Conservation (phyloP, 768 basidiomycete species). For the Kwoniella newhampshirensis region DNA sequence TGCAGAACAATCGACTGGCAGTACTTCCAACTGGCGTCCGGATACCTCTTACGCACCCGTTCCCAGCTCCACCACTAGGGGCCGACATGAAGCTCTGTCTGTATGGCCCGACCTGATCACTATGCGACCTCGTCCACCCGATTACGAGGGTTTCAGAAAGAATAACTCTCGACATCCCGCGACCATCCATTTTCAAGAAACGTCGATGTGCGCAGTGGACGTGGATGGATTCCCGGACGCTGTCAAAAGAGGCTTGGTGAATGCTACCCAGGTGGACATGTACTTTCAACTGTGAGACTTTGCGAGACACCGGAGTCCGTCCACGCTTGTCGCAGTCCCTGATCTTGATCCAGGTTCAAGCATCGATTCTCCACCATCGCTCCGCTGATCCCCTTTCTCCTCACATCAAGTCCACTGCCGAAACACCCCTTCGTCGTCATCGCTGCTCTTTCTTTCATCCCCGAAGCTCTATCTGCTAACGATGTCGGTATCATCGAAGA, state of each 20-base stretch:
- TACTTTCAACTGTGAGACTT: constrained; percentile 28
- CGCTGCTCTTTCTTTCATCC: constrained; percentile 20
- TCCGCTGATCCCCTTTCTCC: constrained; percentile 29
- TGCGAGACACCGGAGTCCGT: background rate
- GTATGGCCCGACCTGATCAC: too few species aligned
- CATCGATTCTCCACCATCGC: constrained; percentile 27
- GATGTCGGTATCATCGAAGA: constrained; percentile 19
- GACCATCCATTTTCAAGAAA: constrained; percentile 15
- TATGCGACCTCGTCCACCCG: background rate
- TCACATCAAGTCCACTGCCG: constrained; percentile 23
- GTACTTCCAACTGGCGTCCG: too few species aligned
- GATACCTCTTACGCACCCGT: background rate
- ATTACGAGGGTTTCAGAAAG: constrained; percentile 2
- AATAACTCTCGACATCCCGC: background rate
- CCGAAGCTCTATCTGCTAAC: background rate
- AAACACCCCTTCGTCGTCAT: constrained; percentile 29
- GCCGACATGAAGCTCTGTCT: too few species aligned
- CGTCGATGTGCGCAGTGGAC: constrained; percentile 5
- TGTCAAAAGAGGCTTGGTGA: constrained; percentile 12
- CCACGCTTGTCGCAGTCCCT: background rate
- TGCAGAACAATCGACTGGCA: too few species aligned
- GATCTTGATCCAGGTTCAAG: constrained; percentile 22
- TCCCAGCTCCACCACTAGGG: background rate
- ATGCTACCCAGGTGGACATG: constrained; percentile 22
- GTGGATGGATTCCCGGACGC: constrained; percentile 16